Base-by-base conservation (phyloP, 2,329 filamentous ascomycete species). In the Botrytis deweyae region DNA sequence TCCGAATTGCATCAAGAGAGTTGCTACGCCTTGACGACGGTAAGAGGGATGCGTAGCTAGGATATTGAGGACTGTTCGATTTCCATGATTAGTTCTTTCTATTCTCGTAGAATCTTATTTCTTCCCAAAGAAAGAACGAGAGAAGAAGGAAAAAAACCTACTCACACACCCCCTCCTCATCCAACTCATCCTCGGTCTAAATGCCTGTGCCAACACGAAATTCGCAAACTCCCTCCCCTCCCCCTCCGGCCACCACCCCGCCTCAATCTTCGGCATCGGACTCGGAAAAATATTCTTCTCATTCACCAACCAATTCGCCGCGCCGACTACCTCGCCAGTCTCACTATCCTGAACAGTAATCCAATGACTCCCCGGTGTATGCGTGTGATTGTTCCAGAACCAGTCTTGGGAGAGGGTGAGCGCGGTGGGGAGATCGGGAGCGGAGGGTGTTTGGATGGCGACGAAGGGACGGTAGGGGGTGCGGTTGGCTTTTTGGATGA, bases 401-500 rank as follows among this genome's bases (percentile, higher is more conserved):
- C 12, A 40, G 10, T 59, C 67, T 61, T 61, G 40, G 16, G 52
- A 46, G 16, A 46, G 38, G 59, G 29, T 16, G 29, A 61, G 58
- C 16, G 52, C 52, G 52, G 67, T 70, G 18, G 67, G 25, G 38
- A 18, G 52, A 7, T 70, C 67, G 3, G 25, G 20, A 4, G 33
- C 52, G n/a, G n/a, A 33, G 29, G 52, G 67, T 7, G 67, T 69
- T 29, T 69, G 52, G 25, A 69, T 36, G 10, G 16, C 25, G 25
- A 69, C 49, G 38, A 44, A 44, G 25, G 40, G 40, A 4, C 25
- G 40, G 62, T 59, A 59, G 52, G 67, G 52, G 4, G 52, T 70
- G 42, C 52, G 67, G 36, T 70, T 70, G 52, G 67, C 67, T 40
- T 70, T 68, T 58, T 68, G 46, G 20, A 68, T 2, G 9, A 68